Percentiles rank a stretch among this genome's conserved stretches.
phyloP scores from a whole-genome alignment of 108 stramenopile genomes.

The Pelagomonas calceolata region DNA sequence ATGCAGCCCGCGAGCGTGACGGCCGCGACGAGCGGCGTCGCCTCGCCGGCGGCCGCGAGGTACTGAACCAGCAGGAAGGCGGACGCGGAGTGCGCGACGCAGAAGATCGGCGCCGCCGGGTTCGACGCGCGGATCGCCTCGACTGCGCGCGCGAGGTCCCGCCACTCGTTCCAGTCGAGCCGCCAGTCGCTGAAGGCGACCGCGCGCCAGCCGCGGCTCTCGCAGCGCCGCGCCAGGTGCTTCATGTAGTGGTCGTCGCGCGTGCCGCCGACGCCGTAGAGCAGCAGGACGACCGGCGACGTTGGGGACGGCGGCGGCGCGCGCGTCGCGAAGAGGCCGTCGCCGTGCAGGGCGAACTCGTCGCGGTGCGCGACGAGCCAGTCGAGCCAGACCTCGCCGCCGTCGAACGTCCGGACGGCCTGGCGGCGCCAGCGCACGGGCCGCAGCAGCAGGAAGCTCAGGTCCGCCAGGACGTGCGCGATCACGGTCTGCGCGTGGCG shows the following conservation, averaged over 20 bases:
- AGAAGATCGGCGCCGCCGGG: slow-evolving; percentile 4
- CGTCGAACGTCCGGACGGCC: slow-evolving; percentile 1
- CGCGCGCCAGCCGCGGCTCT: not conserved
- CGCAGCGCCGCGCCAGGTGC: not conserved
- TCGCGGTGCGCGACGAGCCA: not conserved
- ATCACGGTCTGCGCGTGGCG: slow-evolving; percentile 6
- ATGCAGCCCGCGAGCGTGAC: slow-evolving; percentile 6
- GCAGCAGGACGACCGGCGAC: slow-evolving; percentile 7
- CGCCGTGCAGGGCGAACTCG: not conserved
- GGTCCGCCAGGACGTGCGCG: slow-evolving; percentile 2
- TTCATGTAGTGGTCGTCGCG: slow-evolving; percentile 16
- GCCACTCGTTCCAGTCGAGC: slow-evolving; percentile 11
- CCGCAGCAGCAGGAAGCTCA: not conserved
- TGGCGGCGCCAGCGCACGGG: not conserved
- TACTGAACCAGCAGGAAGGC: slow-evolving; percentile 3
- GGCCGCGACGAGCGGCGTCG: not conserved
- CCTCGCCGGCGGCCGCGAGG: not conserved
- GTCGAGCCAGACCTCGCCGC: slow-evolving; percentile 1
- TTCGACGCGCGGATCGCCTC: not conserved
- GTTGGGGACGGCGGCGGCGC: not conserved
- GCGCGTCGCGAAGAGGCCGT: not conserved
- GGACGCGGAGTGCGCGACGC: slow-evolving; percentile 5
- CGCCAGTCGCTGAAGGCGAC: slow-evolving; percentile 11
- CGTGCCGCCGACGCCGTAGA: slow-evolving; percentile 15
- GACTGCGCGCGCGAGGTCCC: not conserved